Percentiles rank a stretch among this genome's conserved stretches.
Evolutionary conservation across 1,284 basidiomycete genomes (phyloP).

Genomic region (Cutaneotrichosporon cavernicola): DNA sequence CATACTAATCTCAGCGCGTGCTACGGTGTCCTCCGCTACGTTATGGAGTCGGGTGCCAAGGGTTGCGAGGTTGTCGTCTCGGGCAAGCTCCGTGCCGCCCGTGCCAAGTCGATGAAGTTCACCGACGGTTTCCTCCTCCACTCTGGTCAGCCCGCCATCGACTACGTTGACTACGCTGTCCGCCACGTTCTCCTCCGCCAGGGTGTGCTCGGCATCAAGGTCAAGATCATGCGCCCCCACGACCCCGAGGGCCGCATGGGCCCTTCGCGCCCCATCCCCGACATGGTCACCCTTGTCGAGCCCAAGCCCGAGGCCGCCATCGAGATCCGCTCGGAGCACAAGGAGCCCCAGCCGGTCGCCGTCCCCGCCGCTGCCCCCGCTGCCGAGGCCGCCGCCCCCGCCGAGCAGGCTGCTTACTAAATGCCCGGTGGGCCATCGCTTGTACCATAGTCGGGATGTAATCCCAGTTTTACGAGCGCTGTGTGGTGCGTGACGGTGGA

Average conservation of each 20-base stretch:
- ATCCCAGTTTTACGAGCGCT: constrained; percentile 9
- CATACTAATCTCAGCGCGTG: constrained; percentile 70
- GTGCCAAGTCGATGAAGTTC: constrained; percentile 99
- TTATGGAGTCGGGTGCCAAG: constrained; percentile 99
- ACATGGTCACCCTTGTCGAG: constrained; percentile 88
- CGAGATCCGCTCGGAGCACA: constrained; percentile 54
- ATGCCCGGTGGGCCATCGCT: neutral
- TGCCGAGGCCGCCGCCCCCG: constrained; percentile 16
- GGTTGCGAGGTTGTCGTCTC: constrained; percentile 99
- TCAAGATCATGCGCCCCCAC: constrained; percentile 99
- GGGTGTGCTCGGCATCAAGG: constrained; percentile 99
- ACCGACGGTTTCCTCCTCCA: constrained; percentile 99
- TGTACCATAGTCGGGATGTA: constrained; percentile 12
- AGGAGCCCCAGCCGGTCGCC: constrained; percentile 43
- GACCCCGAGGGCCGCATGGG: constrained; percentile 88
- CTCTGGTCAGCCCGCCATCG: constrained; percentile 96
- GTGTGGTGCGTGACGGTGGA: neutral
- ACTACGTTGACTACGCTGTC: constrained; percentile 97
- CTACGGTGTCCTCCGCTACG: constrained; percentile 99
- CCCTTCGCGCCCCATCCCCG: constrained; percentile 91
- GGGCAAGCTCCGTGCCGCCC: constrained; percentile 98
- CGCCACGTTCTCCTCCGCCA: constrained; percentile 98
- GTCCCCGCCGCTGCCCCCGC: constrained; percentile 29
- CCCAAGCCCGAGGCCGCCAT: constrained; percentile 61
- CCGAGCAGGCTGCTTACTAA: constrained; percentile 20